phyloP scores from a whole-genome alignment of 2,329 filamentous ascomycete species.

The Hymenoscyphus linearis region DNA sequence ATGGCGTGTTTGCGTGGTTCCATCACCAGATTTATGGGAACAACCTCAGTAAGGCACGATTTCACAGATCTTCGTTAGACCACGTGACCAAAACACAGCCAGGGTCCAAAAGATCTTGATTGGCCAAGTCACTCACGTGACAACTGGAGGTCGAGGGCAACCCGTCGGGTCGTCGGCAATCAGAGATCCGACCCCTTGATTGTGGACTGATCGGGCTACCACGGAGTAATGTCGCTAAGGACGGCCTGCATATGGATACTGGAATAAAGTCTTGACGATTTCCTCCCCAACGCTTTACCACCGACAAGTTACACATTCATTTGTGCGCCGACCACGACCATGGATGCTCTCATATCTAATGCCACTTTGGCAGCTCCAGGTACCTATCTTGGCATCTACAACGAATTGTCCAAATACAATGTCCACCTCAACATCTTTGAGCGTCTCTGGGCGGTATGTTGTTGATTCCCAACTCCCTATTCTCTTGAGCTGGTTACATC shows the following conservation, averaged over 20 bases:
- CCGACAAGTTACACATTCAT: constrained; percentile 8
- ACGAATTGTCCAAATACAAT: constrained; percentile 67
- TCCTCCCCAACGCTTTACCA: neutral
- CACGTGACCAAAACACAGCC: neutral
- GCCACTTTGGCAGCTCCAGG: constrained; percentile 27
- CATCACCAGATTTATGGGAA: neutral
- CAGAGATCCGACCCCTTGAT: neutral
- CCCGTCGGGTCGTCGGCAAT: no score
- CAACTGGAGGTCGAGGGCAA: no score
- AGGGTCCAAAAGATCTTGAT: neutral
- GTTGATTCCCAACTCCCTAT: constrained; percentile 8
- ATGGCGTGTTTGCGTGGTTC: neutral
- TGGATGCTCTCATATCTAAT: constrained; percentile 25
- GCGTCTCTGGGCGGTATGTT: constrained; percentile 76
- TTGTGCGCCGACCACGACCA: constrained; percentile 13
- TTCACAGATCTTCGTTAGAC: neutral
- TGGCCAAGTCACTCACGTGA: no score
- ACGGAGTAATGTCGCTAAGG: neutral
- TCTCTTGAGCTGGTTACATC: constrained; percentile 1
- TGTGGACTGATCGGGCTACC: no score
- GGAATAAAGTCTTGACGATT: neutral
- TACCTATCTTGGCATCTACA: constrained; percentile 51
- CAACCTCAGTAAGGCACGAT: no score
- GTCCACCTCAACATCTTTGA: constrained; percentile 76
- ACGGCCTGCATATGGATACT: neutral